Evolutionary conservation across 768 basidiomycete species (phyloP), one percentile per base, ranked within the genome.

Genomic region (Suillus clintonianus): DNA sequence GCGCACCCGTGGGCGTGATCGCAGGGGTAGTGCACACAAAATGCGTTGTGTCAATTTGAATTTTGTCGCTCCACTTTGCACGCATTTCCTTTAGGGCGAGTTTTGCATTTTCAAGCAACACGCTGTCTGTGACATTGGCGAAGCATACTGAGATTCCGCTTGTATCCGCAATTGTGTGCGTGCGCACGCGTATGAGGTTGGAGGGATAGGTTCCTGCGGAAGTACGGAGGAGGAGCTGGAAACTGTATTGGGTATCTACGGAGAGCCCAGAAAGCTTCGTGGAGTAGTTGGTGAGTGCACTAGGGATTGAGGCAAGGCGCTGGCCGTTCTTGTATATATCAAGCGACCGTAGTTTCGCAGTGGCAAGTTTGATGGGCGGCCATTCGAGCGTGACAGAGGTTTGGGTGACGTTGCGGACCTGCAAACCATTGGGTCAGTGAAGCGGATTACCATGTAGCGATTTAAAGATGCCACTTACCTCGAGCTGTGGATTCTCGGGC

Each of bases 31-130:
- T 97, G 73, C 95, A 97, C 47, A 98, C 95, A 68, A 97, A 99
- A 76, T 99, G 97, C 0, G 96, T 98, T 11, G 97, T 99, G 72
- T 99, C 97, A 63, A 99, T 96, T 79, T 96, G 93, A 45, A 99
- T 95, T 71, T 88, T 91, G 67, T 96, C 91, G 70, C 89, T 92
- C 89, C 91, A 95, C 67, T 90, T 90, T 0, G 94, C 97, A 47
- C 83, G 85, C 91, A 99, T 97, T 69, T 92, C 89, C 53, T 83
- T 74, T 60, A 99, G 77, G 9, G 94, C 93, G 61, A 86, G 74
- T 75, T 93, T 94, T 37, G 91, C 89, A 65, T 95, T 89, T 71
- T 92, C 90, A 62, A 97, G 81, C 62, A 96, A 72, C 4, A 86
- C 83, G 0, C 79, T 75, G 67, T 97, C 95, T 64, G 92, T 85